Evolutionary conservation across 208 protist species (phyloP).

Genomic region (Naegleria gruberi): DNA sequence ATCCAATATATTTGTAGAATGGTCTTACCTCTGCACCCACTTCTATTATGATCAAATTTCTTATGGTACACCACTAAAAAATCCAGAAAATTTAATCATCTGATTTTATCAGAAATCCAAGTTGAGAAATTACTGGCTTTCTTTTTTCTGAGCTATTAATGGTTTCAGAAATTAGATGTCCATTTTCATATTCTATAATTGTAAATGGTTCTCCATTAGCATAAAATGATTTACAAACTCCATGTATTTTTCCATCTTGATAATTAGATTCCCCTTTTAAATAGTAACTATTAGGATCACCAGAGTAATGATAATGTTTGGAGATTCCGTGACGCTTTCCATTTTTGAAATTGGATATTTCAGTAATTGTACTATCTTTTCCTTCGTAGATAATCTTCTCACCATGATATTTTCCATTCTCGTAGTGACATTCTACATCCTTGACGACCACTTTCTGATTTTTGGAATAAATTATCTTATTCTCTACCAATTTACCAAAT

Average conservation of each 20-base stretch:
- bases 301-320: too few species aligned
- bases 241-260: not conserved
- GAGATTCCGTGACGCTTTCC: not conserved
- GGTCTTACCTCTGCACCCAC: too few species aligned
- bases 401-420: not conserved
- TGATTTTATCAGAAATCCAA: too few species aligned
- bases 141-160: not conserved
- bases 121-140: too few species aligned
- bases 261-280: not conserved
- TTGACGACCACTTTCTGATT: not conserved
- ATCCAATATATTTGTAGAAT: too few species aligned
- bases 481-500: not conserved
- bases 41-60: too few species aligned
- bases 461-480: not conserved
- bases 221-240: not conserved
- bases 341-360: not conserved
- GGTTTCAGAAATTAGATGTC: not conserved
- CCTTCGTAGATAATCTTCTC: not conserved
- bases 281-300: too few species aligned
- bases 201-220: not conserved
- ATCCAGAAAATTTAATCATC: too few species aligned
- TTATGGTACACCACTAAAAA: too few species aligned
- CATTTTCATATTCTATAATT: not conserved
- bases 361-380: not conserved
- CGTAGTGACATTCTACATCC: not conserved